Percentiles rank a stretch among this genome's conserved stretches.
Evolutionary conservation across 2,329 filamentous ascomycete species (phyloP).

Genomic region (Aspergillus phoenicis): DNA sequence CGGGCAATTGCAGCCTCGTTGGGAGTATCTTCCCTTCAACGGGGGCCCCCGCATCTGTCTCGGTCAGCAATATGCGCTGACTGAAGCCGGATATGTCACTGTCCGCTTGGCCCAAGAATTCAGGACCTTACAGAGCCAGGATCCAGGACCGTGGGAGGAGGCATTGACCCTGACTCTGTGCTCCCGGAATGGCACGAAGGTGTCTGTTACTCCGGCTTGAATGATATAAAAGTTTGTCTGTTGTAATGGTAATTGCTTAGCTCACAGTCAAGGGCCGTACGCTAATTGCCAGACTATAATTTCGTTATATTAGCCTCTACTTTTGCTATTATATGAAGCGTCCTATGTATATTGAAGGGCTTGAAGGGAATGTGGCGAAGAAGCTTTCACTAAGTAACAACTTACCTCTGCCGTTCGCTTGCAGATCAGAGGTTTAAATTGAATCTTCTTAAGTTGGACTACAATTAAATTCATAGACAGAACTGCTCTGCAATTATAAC

Average conservation of each 20-base stretch:
- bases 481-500: no score
- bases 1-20: constrained; percentile 27
- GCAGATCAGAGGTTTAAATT: no score
- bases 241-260: background rate
- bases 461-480: no score
- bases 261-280: no score
- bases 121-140: background rate
- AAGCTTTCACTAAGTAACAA: no score
- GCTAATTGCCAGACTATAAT: no score
- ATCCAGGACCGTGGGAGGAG: constrained; percentile 14
- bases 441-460: no score
- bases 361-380: no score
- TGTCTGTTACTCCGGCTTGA: background rate
- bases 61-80: constrained; percentile 22
- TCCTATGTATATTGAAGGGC: no score
- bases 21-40: constrained; percentile 41
- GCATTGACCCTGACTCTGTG: constrained; percentile 1
- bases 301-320: no score
- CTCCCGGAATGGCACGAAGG: constrained; percentile 5
- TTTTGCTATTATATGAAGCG: no score
- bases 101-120: constrained; percentile 14
- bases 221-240: background rate
- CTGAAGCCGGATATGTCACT: constrained; percentile 8
- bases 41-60: constrained; percentile 33
- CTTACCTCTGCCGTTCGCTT: no score